Conservation (phyloP, 208 protist genomes). For the Wallacemonas sp. region DNA sequence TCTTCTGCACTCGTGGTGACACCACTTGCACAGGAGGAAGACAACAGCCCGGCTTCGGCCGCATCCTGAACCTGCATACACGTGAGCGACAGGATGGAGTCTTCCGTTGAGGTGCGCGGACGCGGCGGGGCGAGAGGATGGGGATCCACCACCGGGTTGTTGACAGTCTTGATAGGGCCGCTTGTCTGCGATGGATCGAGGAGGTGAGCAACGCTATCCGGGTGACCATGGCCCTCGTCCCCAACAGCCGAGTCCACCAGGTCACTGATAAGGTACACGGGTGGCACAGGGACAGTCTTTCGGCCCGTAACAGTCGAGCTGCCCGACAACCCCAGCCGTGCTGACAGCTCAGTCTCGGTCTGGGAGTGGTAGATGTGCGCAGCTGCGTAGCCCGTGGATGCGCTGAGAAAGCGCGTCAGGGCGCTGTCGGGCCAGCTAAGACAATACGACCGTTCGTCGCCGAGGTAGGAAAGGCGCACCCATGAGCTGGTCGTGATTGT, state of each 20-base stretch:
- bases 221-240: not conserved
- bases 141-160: not conserved
- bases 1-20: not conserved
- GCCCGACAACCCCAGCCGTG: not conserved
- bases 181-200: not conserved
- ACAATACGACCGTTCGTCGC: constrained; percentile 78
- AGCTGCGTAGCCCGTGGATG: constrained; percentile 9
- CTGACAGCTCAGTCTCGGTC: not conserved
- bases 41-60: constrained; percentile 26
- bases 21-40: not conserved
- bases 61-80: constrained; percentile 36
- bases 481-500: constrained; percentile 41
- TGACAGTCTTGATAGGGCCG: not conserved
- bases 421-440: constrained; percentile 79
- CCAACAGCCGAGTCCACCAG: constrained; percentile 8
- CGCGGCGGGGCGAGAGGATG: constrained; percentile 37
- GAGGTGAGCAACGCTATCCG: constrained; percentile 1
- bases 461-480: constrained; percentile 47
- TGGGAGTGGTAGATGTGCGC: constrained; percentile 14
- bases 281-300: constrained; percentile 4
- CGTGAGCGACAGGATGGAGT: constrained; percentile 68
- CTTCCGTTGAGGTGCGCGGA: constrained; percentile 44
- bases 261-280: constrained; percentile 4
- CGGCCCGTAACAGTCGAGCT: not conserved
- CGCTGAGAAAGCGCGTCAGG: constrained; percentile 25